Conservation (phyloP, 805 yeast species). For the Gaillardinia entomophila region DNA sequence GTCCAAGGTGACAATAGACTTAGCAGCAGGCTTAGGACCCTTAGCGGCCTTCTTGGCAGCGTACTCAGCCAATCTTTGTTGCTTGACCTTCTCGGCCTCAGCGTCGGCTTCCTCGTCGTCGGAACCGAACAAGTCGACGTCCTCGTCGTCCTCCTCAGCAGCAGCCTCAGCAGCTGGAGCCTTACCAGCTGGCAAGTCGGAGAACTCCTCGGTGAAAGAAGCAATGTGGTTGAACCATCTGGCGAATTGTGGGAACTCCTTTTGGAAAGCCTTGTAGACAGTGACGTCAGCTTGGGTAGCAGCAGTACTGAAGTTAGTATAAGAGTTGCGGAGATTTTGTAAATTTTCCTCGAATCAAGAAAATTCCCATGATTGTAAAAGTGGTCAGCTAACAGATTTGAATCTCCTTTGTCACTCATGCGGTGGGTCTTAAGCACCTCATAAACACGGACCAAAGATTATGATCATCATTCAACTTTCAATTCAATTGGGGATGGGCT, state of each 20-base stretch:
- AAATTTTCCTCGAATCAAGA: not conserved
- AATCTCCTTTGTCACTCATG: conserved; percentile 70
- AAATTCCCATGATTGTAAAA: conserved; percentile 17
- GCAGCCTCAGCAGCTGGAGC: conserved; percentile 51
- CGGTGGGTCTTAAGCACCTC: conserved; percentile 96
- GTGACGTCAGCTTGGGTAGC: conserved; percentile 96
- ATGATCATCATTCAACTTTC: conserved; percentile 52
- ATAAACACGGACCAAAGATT: conserved; percentile 92
- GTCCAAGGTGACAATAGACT: conserved; percentile 93
- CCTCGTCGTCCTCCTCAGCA: conserved; percentile 76
- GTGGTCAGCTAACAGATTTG: conserved; percentile 22
- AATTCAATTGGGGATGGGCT: too few species aligned
- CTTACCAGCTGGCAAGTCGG: conserved; percentile 71
- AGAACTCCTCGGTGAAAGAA: conserved; percentile 83
- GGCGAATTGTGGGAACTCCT: conserved; percentile 86
- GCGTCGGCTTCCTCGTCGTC: conserved; percentile 93
- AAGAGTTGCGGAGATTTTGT: conserved; percentile 2
- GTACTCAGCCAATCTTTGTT: conserved; percentile 96
- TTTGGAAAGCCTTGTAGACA: conserved; percentile 90
- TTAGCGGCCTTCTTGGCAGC: conserved; percentile 95
- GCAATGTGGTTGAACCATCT: conserved; percentile 99
- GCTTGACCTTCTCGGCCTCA: conserved; percentile 96
- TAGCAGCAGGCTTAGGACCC: conserved; percentile 98
- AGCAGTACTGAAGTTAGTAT: conserved; percentile 53
- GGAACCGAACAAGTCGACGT: conserved; percentile 92